These are phyloP conservation scores for Scheffersomyces coipomensis DNA, from an alignment of 805 yeast genomes.

Conservation along the genomic window DNA sequence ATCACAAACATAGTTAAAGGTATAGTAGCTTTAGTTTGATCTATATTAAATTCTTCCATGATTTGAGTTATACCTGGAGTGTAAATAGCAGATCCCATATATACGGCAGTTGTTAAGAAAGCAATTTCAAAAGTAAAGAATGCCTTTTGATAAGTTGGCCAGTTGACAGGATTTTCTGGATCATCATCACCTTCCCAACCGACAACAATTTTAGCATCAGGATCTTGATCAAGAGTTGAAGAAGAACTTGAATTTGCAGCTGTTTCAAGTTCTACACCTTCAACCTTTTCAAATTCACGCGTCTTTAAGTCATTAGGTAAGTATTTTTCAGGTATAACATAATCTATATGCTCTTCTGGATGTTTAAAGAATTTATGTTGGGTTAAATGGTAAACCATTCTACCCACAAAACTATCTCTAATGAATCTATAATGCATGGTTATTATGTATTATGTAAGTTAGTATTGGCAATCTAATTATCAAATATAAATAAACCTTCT, in stretches of 20 bases:
- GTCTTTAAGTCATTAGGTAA: conserved; percentile 5
- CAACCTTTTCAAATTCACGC: background rate
- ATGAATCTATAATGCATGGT: conserved; percentile 15
- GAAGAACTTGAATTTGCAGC: background rate
- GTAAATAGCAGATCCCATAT: conserved; percentile 56
- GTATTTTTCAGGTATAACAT: conserved; percentile 31
- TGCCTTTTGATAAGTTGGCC: conserved; percentile 45
- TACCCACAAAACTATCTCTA: conserved; percentile 30
- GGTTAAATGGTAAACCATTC: conserved; percentile 25
- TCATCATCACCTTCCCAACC: conserved; percentile 23
- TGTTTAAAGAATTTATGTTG: conserved; percentile 19
- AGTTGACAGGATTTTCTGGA: conserved; percentile 56
- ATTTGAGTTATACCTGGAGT: conserved; percentile 51
- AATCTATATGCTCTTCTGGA: conserved; percentile 27
- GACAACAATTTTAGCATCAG: background rate
- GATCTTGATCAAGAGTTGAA: background rate
- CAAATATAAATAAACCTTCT: too few relatives aligned
- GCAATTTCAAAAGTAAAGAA: conserved; percentile 39
- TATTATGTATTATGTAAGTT: too few relatives aligned
- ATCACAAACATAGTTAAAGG: conserved; percentile 55
- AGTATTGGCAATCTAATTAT: too few relatives aligned
- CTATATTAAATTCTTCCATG: conserved; percentile 43
- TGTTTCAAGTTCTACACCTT: background rate
- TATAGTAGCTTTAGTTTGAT: conserved; percentile 44
- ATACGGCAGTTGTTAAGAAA: conserved; percentile 49